A percentile compares a stretch with the other conserved stretches of the same genome.
phyloP scores from a whole-genome alignment of 163 green algal species.

The Chlamydomonas reinhardtii region DNA sequence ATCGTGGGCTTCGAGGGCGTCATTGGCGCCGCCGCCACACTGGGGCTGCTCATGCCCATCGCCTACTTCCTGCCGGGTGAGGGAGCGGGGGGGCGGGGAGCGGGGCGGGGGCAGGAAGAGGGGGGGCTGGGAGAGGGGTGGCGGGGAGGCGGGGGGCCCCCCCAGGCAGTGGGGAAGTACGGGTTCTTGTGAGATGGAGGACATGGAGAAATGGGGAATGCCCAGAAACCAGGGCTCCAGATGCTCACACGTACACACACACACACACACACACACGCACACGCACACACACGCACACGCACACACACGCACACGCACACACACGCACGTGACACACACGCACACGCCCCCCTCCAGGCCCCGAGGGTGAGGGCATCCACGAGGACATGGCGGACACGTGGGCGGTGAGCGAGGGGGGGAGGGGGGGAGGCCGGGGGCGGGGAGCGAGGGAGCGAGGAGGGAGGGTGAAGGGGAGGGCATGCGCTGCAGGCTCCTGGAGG shows the following conservation, averaged over 20 bases:
- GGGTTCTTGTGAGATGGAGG: no score
- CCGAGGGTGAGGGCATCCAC: constrained; percentile 38
- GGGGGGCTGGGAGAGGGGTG: not conserved
- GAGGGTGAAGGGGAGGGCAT: no score
- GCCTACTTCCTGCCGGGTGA: constrained; percentile 68
- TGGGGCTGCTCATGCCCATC: constrained; percentile 67
- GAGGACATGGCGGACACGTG: constrained; percentile 73
- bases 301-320: no score
- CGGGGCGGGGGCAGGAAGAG: not conserved
- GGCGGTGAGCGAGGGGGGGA: constrained; percentile 2
- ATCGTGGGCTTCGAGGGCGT: constrained; percentile 83
- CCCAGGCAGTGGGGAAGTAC: no score
- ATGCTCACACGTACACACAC: no score
- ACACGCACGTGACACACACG: no score
- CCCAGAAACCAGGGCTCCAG: no score
- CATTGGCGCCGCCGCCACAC: constrained; percentile 59
- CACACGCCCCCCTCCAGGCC: not conserved
- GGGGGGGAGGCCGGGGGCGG: not conserved
- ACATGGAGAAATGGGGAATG: no score
- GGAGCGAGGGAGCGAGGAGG: not conserved
- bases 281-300: no score
- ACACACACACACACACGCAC: no score
- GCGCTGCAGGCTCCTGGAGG: no score
- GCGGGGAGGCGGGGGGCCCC: no score
- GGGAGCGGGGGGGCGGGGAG: not conserved